Evolutionary conservation across 2,329 filamentous ascomycete genomes (phyloP), one percentile per base, ranked within the genome.

Genomic region (Botrytis fabae): DNA sequence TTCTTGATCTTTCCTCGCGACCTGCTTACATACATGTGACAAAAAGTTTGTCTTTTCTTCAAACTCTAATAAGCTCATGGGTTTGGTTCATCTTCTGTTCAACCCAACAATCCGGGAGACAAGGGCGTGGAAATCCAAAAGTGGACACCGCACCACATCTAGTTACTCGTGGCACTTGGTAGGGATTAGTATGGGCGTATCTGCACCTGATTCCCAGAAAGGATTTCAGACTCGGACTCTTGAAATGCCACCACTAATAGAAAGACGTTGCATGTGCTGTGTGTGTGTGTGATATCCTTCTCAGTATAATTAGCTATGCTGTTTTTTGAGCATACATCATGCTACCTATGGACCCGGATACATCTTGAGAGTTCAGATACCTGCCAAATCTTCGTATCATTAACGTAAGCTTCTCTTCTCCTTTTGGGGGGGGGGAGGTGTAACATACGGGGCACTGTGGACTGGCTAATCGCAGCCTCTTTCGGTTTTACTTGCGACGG

Each of bases 61-160:
- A 63, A 20, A 44, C n/a, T 51, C 28, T 9, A 28, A 28, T 9
- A 28, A 57, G 28, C 38, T 65, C 63, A 65, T 48, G 32, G n/a
- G 40, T 64, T 35, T 46, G 62, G 44, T 66, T 48, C 44, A n/a
- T 64, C 42, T 51, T 64, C 42, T 51, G 60, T 64, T 51, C 44
- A 48, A 65, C 69, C 40, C 32, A 68, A 59, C 32, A 44, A 28
- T 66, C 62, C 61, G 61, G 70, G 62, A 57, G 61, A 71, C 70
- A 63, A 38, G 70, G 61, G 44, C 46, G 16, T 71, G 44, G 40
- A 18, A 51, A 59, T 60, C 70, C 61, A 66, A 28, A 71, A 71
- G 61, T 71, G 61, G 70, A 71, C 70, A 71, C 61, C 70, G 70
- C 62, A 69, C 62, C 51, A n/a, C 28, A 57, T 57, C 51, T 57